Evolutionary conservation across 1,284 basidiomycete genomes (phyloP).

Genomic region (Ceratobasidium sp.): DNA sequence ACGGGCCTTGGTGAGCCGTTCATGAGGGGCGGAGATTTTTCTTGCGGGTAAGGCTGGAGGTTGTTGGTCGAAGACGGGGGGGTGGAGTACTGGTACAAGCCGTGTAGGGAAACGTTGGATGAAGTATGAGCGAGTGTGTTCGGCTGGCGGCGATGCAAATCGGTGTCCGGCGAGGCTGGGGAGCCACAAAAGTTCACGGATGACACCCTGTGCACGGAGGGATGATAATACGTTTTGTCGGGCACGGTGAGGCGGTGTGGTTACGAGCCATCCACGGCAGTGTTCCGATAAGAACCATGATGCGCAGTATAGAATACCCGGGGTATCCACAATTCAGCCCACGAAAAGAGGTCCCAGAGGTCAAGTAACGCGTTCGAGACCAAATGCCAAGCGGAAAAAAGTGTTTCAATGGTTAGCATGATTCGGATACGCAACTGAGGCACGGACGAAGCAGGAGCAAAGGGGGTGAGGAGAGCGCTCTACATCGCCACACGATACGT

Average conservation of each 20-base stretch:
- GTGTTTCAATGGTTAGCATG: slow-evolving; percentile 36
- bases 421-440: slow-evolving; percentile 21
- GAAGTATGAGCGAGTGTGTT: slow-evolving; percentile 37
- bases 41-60: slow-evolving; percentile 18
- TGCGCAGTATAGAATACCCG: not conserved
- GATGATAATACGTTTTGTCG: not conserved
- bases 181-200: slow-evolving; percentile 42
- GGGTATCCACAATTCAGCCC: slow-evolving; percentile 16
- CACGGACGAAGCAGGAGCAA: not conserved
- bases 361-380: slow-evolving; percentile 1
- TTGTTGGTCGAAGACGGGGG: not conserved
- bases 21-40: slow-evolving; percentile 16
- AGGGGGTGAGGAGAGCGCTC: not conserved
- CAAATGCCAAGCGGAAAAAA: slow-evolving; percentile 15
- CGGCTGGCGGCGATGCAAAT: slow-evolving; percentile 38
- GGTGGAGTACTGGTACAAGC: slow-evolving; percentile 20
- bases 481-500: not conserved
- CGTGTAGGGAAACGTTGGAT: slow-evolving; percentile 31
- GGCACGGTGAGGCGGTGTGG: slow-evolving; percentile 22
- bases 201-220: slow-evolving; percentile 29
- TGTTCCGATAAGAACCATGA: slow-evolving; percentile 15
- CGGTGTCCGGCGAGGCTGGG: slow-evolving; percentile 43
- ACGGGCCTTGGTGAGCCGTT: slow-evolving; percentile 22
- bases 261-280: slow-evolving; percentile 10
- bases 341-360: slow-evolving; percentile 16